Evolutionary conservation across 768 basidiomycete genomes (phyloP), one percentile per base, ranked within the genome.

Genomic region (Termitomyces eurrhizus): DNA sequence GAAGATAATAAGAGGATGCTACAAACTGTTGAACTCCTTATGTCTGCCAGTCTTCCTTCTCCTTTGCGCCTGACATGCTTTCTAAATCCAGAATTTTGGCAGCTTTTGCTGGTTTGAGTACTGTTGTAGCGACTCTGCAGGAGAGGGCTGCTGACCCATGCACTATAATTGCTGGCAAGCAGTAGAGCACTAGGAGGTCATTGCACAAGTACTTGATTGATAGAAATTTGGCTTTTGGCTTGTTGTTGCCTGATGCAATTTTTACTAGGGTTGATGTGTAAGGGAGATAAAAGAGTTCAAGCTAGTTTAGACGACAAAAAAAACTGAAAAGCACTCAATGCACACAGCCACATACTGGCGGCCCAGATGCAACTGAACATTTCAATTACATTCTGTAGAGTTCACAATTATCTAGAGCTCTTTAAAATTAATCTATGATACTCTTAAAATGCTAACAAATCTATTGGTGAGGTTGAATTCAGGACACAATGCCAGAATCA

Each of bases 81-180:
- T 62, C 42, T 48, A 57, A 42, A 26, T 29, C 44, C 11, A 60
- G 57, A 21, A 56, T 59, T 46, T n/a, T 66, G 41, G 48, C 32
- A n/a, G 52, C 55, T 13, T 61, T 64, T 35, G 62, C 57, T 44
- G 53, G 63, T 33, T 32, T 63, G 48, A 48, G 56, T 48, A 46
- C 59, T 18, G 62, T 60, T 33, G 57, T 51, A n/a, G 60, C 62
- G 13, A 52, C 37, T 29, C 24, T 54, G 12, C 41, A 56, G 16
- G 59, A 56, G 18, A 54, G 52, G 12, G 57, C 52, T 12, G 57
- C 57, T 21, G 83, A 85, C 64, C 81, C 81, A 0, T 86, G 85
- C 64, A 76, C 79, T 21, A 72, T 66, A 12, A 82, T 87, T 62
- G 80, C 79, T 56, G 80, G 81, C 39, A 73, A 80, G 70, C n/a